Conservation (phyloP, 2,329 filamentous ascomycete species). For the Ophiognomonia clavigignenti-juglandacearum region DNA sequence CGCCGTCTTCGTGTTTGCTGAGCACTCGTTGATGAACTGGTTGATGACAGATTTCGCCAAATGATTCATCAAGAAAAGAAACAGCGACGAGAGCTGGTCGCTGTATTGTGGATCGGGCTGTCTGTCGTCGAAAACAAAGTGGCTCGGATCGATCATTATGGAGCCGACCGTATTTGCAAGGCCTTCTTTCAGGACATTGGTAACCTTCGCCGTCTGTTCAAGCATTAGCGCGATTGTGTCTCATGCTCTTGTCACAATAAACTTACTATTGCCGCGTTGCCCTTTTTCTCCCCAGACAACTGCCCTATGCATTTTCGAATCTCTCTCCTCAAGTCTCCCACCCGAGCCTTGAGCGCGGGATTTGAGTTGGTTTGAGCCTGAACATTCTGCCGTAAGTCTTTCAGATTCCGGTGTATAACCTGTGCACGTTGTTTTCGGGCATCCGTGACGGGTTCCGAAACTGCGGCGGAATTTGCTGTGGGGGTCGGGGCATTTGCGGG, state of each 20-base stretch:
- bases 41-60: constrained; percentile 64
- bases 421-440: constrained; percentile 38
- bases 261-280: constrained; percentile 39
- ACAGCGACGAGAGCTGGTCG: constrained; percentile 50
- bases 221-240: constrained; percentile 2
- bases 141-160: constrained; percentile 44
- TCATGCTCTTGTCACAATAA: constrained; percentile 5
- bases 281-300: constrained; percentile 41
- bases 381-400: constrained; percentile 44
- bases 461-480: neutral
- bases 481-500: neutral
- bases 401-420: constrained; percentile 65
- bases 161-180: constrained; percentile 42
- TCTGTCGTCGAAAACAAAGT: constrained; percentile 41
- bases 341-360: constrained; percentile 53
- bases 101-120: constrained; percentile 38
- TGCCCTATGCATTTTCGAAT: constrained; percentile 72
- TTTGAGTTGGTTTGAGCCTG: constrained; percentile 49
- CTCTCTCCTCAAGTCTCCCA: constrained; percentile 67
- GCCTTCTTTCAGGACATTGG: constrained; percentile 45
- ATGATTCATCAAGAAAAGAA: constrained; percentile 69
- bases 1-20: constrained; percentile 54
- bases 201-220: constrained; percentile 43
- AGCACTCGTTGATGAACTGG: constrained; percentile 60
- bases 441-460: constrained; percentile 1